Base-by-base conservation (phyloP, 2,329 filamentous ascomycete species). In the Aspergillus fructus region DNA sequence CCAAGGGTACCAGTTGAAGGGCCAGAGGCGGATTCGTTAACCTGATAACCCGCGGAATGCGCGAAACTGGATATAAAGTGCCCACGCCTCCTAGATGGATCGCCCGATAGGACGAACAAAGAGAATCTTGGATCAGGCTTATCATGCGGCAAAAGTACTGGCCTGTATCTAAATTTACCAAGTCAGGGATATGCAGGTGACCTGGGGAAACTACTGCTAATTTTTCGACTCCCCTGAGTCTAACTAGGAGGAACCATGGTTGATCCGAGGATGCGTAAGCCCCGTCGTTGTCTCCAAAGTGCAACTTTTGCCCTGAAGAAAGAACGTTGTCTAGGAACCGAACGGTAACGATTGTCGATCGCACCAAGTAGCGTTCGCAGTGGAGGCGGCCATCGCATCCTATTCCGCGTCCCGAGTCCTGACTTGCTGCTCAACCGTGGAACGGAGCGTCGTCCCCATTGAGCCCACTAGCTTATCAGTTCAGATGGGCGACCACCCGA, bases 381-480 rank as follows among this genome's bases (percentile, higher is more conserved):
- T 46, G 41, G 42, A 46, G 42, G 51, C 42, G 42, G 51, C 30
- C 51, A 53, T 11, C 39, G 30, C 21, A 53, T 42, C 33, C 33
- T 21, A 24, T 17, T 49, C n/a, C 17, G 11, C 37, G 33, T 39
- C 19, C 34, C 46, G 19, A 39, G 33, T 39, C 19, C 48, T 54
- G 24, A 47, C 43, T 41, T 55, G 45, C 45, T 34, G 13, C n/a
- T 42, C n/a, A 8, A 34, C 7, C 9, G 24, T 49, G 37, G 46
- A 42, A 41, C 34, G 37, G 39, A 39, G 27, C 27, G 27, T 30
- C 27, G 27, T 30, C 27, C 27, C 37, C 49, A 37, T 49, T 27
- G 17, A 55, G 43, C 49, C 50, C 55, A 58, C 50, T 49, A 53
- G 49, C 55, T 58, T 58, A 58, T 58, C 55, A 58, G 40, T 54